Evolutionary conservation across 2,329 filamentous ascomycete species (phyloP), one percentile per base, ranked within the genome.

Genomic region (Trichoderma breve): DNA sequence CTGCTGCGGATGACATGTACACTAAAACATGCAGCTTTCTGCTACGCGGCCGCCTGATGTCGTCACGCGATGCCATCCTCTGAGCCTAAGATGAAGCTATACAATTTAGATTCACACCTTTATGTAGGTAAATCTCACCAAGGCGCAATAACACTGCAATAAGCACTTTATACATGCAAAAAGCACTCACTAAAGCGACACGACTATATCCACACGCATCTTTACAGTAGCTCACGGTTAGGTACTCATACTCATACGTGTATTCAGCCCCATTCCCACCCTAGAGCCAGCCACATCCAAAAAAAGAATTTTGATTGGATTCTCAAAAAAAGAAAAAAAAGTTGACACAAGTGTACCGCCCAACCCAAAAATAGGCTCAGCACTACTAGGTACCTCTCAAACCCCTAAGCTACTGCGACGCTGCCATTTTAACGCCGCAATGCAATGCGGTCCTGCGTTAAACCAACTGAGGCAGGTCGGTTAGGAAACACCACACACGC

Each of bases 1-100:
- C 84, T 90, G 2, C 82, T 83, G n/a, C 86, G 90, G 79, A 89
- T 88, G 24, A 63, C 9, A 15, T 58, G 21, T 30, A 32, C 26
- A 30, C 86, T 93, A 57, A 57, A 57, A 57, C 14, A 51, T 51
- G 53, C 75, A 93, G 93, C 83, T 82, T 68, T 79, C 90, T 67
- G 90, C 88, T 68, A 90, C 88, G 53, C 86, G 92, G 1, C 91
- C 92, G 34, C 1, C 15, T 26, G 26, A 7, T 6, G 24, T 63
- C 61, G 34, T 62, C 58, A 63, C 63, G 63, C 32, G 43, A 63
- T 43, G 32, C n/a, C 60, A 36, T 43, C 11, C 58, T 43, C 32
- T 18, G 11, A 15, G 60, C 32, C 32, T 18, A 43, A 24, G 12
- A 30, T 57, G 26, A 12, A 51, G 9, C 43, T 21, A 12, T 21